These are phyloP conservation scores for Vitis hybrid DNA, from an alignment of 177 flowering plant species.

Conservation along the genomic window DNA sequence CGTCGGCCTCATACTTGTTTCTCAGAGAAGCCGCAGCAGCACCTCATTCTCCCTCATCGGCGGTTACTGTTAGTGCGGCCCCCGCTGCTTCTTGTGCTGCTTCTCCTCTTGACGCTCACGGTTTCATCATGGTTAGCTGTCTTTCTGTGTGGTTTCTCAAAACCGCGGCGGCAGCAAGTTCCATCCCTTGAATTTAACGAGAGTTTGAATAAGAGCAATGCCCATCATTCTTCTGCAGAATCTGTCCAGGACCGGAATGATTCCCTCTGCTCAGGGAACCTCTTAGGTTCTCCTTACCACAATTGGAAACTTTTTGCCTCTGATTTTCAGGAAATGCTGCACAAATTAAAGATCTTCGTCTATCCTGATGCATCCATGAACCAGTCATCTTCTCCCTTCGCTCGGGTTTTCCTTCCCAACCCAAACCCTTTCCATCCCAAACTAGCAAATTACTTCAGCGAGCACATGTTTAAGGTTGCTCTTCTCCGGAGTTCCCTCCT, in stretches of 20 bases:
- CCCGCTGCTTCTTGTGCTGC: too few species aligned
- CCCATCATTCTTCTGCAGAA: too few species aligned
- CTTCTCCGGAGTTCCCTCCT: constrained; percentile 39
- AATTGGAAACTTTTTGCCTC: constrained; percentile 39
- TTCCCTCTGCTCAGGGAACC: constrained; percentile 3
- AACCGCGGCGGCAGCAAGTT: too few species aligned
- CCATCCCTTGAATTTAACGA: too few species aligned
- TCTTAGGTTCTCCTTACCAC: constrained; percentile 31
- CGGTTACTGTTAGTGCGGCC: too few species aligned
- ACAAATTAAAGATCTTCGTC: constrained; percentile 40
- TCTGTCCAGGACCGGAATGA: neutral
- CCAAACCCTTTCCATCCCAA: constrained; percentile 39
- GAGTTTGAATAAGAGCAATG: too few species aligned
- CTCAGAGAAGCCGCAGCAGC: too few species aligned
- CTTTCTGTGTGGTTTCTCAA: too few species aligned
- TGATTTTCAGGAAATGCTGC: constrained; percentile 42
- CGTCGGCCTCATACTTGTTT: too few species aligned
- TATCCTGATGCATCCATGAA: constrained; percentile 33
- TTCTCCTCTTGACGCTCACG: too few species aligned
- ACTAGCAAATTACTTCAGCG: constrained; percentile 51
- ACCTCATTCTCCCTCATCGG: too few species aligned
- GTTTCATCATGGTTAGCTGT: too few species aligned
- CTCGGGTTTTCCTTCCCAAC: constrained; percentile 42
- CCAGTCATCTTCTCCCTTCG: constrained; percentile 21
- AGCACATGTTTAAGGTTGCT: constrained; percentile 52